These are phyloP conservation scores for Flaveria trinervia DNA, from an alignment of 129 eudicot genomes.

Conservation along the genomic window DNA sequence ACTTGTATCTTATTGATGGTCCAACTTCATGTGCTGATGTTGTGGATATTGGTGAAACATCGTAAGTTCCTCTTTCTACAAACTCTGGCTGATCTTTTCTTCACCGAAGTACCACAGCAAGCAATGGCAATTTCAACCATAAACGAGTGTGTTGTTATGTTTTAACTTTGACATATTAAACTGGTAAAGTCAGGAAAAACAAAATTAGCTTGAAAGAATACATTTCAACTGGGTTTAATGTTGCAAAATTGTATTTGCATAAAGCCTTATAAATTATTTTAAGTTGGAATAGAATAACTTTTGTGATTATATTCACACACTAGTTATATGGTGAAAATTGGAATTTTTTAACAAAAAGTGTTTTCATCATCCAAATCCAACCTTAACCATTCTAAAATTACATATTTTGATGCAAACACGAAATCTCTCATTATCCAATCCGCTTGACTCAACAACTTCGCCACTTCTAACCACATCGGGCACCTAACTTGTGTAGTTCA, in stretches of 20 bases:
- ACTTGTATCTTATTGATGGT: constrained; percentile 93
- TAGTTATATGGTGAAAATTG: not conserved
- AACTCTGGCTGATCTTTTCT: not conserved
- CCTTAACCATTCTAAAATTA: not conserved
- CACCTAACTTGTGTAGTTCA: not conserved
- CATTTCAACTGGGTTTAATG: not conserved
- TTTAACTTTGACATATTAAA: not conserved
- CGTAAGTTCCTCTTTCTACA: constrained; percentile 55
- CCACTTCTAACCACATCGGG: not conserved
- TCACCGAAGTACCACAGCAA: not conserved
- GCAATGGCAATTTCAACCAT: constrained; percentile 8
- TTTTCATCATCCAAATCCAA: not conserved
- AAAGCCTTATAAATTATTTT: not conserved
- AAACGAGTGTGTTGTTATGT: not conserved
- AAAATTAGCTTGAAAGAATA: not conserved
- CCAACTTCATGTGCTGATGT: constrained; percentile 99
- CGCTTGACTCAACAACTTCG: not conserved
- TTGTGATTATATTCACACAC: not conserved
- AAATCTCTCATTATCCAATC: not conserved
- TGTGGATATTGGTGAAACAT: constrained; percentile 98
- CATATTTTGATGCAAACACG: not conserved
- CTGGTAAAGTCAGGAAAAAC: not conserved
- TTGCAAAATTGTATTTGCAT: not conserved
- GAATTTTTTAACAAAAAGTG: not conserved
- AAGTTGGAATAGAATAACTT: not conserved